Base-by-base conservation (phyloP, 1,139 yeast species). In the Petasospora rhodanensis region DNA sequence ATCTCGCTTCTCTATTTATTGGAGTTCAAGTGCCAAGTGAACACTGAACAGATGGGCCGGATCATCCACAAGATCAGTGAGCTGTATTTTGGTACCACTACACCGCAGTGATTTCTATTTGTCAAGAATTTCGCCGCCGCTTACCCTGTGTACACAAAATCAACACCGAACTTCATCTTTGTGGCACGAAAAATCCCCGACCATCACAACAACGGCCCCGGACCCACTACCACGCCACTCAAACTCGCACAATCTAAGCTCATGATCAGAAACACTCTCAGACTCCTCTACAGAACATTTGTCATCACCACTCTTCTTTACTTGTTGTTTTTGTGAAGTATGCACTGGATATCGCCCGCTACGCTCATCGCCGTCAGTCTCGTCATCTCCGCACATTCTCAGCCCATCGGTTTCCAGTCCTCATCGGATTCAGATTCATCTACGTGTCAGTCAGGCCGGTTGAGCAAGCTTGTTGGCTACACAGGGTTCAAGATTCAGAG, bases 401-500 rank as follows among this genome's bases (percentile, higher is more conserved):
- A 14, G 26, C 13, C 16, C 22, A n/a, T 22, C 22, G 7, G 18
- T 18, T 12, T 4, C 14, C n/a, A 12, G 22, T 17, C 19, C 3
- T 13, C 6, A 18, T 20, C 6, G 14, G 21, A 15, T 19, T 12
- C 10, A 7, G 35, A 26, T 19, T 18, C 22, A n/a, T 22, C 34
- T 6, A 20, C 19, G 11, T 35, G 38, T 18, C 22, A 25, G 9
- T 35, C 25, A 14, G 31, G 26, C 18, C 19, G 20, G 10, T 16
- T 22, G 14, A 24, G 19, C 17, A 17, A 20, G 26, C 25, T 26
- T 19, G 17, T 26, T 11, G 35, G 27, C 3, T 79, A 72, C 43
- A 66, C 80, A 0, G 89, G 89, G 1, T 75, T 77, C 51, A 71
- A 73, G 40, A 59, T 79, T 4, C 69, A 70, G 32, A 62, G 80